Base-by-base conservation (phyloP, 768 basidiomycete species). In the Strobilomyces confusus region DNA sequence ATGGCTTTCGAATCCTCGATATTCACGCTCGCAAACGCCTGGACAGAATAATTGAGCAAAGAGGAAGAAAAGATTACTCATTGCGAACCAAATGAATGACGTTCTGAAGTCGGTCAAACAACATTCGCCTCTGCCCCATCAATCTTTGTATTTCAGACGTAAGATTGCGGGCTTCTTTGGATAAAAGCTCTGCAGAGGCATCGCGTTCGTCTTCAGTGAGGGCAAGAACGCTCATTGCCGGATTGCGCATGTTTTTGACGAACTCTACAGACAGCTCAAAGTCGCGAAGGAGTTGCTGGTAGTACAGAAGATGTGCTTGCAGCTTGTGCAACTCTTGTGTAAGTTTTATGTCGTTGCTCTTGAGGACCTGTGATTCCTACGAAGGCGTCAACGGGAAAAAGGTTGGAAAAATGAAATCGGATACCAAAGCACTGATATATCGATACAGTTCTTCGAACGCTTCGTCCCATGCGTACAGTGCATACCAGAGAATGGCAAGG, bases 401-500 rank as follows among this genome's bases (percentile, higher is more conserved):
- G 20, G 12, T 4, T 4, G 1, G 13, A 5, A 1, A 25, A 17
- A 48, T 6, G 12, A 38, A 15, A 25, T 33, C 9, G 15, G 78
- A 20, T 64, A 82, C 80, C 66, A 85, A 63, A 43, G 52, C 64
- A 43, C 74, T 77, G 20, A 84, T 77, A 57, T 83, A 78, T 5
- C 58, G 55, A 59, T 80, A 80, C 33, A 84, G 53, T 8, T 68
- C 63, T 55, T 83, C 81, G 19, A 83, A 71, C 1, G 79, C 72
- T 62, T 84, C 81, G 50, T 84, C 83, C 81, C 83, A 84, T 5
- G 79, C 76, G 61, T 84, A 83, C 7, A 83, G 58, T 0, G 80
- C 75, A 58, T 82, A 81, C 83, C 83, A 84, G 23, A 84, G 67
- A 29, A 77, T 67, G 15, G 77, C 71, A 19, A 84, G 63, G 37